Conservation (phyloP, 1,139 yeast genomes). For the Meyerozyma carpophila region DNA sequence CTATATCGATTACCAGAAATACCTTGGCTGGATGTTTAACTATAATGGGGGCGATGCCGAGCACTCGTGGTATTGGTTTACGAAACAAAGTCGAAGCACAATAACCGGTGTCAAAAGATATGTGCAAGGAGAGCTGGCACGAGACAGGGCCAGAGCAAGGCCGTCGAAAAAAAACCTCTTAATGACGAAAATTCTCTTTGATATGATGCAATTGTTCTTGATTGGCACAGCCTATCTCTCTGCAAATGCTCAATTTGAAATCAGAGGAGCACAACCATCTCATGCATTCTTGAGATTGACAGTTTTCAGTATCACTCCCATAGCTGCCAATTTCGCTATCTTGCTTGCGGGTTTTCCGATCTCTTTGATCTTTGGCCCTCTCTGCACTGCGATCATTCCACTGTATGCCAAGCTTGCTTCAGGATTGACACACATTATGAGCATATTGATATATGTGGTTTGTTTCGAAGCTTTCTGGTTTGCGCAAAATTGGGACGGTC, state of each 20-base stretch:
- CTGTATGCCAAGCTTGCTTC: conserved; percentile 43
- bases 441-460: conserved; percentile 36
- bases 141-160: conserved; percentile 12
- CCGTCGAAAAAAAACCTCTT: conserved; percentile 36
- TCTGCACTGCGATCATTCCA: conserved; percentile 26
- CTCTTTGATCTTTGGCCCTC: conserved; percentile 45
- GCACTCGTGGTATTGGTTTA: conserved; percentile 7
- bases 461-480: conserved; percentile 49
- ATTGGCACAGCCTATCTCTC: conserved; percentile 39
- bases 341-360: conserved; percentile 34
- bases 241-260: conserved; percentile 40
- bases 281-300: conserved; percentile 34
- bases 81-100: conserved; percentile 23
- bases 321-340: conserved; percentile 36
- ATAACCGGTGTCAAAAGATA: conserved; percentile 37
- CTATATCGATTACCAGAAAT: conserved; percentile 41
- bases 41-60: conserved; percentile 27
- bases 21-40: conserved; percentile 35
- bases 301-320: conserved; percentile 42
- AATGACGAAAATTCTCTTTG: conserved; percentile 25
- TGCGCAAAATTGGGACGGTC: conserved; percentile 48
- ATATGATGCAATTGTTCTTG: conserved; percentile 20
- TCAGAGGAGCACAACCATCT: conserved; percentile 20
- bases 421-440: conserved; percentile 35
- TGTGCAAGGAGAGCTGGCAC: conserved; percentile 17